These are phyloP conservation scores for Aspergillus pseudoterreus DNA, from an alignment of 2,329 filamentous ascomycete genomes.

Conservation along the genomic window DNA sequence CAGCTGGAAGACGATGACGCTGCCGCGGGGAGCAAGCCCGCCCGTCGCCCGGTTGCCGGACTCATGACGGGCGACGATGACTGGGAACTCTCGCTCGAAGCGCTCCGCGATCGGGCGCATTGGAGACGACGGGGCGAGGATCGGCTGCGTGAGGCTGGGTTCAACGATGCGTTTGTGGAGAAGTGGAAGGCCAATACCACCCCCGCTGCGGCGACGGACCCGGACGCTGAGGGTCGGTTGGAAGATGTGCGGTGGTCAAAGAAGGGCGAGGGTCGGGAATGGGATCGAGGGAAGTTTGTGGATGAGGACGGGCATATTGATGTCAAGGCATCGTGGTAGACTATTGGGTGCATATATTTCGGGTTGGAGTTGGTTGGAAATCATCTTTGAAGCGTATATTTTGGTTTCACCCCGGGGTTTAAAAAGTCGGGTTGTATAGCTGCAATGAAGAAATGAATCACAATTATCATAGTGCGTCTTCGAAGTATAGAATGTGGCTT, in stretches of 20 bases:
- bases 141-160: constrained; percentile 71
- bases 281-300: constrained; percentile 63
- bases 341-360: background rate
- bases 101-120: constrained; percentile 72
- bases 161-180: constrained; percentile 69
- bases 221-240: constrained; percentile 54
- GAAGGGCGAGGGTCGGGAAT: constrained; percentile 63
- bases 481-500: too few species aligned
- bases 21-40: constrained; percentile 53
- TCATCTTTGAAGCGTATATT: background rate
- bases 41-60: constrained; percentile 36
- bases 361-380: background rate
- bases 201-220: constrained; percentile 42
- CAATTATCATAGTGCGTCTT: too few species aligned
- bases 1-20: constrained; percentile 49
- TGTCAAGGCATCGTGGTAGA: constrained; percentile 48
- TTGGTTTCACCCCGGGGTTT: background rate
- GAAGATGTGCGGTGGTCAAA: constrained; percentile 71
- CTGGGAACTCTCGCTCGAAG: constrained; percentile 78
- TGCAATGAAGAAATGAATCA: too few species aligned
- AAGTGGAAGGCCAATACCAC: constrained; percentile 65
- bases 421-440: background rate
- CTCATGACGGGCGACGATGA: constrained; percentile 55
- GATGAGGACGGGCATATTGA: constrained; percentile 53
- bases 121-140: constrained; percentile 74